Evolutionary conservation across 164 flowering plant species (phyloP).

Genomic region (Euptelea pleiosperma): DNA sequence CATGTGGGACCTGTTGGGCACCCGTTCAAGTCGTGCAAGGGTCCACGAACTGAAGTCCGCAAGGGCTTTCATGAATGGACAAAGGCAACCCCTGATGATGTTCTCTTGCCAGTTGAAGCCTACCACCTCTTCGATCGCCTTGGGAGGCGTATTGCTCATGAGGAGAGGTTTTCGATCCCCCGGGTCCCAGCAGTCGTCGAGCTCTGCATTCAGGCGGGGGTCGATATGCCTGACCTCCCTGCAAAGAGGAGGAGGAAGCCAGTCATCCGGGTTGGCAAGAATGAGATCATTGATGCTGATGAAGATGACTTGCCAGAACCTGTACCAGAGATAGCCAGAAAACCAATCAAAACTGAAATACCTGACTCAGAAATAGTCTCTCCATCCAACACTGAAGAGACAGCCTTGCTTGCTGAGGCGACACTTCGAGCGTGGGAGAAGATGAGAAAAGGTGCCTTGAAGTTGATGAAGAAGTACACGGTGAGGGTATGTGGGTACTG

Average conservation of each 20-base stretch:
- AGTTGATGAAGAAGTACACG: slow-evolving; percentile 69
- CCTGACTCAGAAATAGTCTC: slow-evolving; percentile 49
- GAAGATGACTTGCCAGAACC: slow-evolving; percentile 86
- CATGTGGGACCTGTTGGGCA: slow-evolving; percentile 90
- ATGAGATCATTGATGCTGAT: slow-evolving; percentile 87
- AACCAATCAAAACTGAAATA: slow-evolving; percentile 47
- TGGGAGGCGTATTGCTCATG: slow-evolving; percentile 77
- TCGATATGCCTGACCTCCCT: slow-evolving; percentile 77
- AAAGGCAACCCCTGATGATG: slow-evolving; percentile 62
- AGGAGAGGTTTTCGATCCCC: slow-evolving; percentile 74
- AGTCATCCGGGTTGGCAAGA: slow-evolving; percentile 65
- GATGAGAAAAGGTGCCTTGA: slow-evolving; percentile 77
- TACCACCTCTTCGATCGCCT: slow-evolving; percentile 87
- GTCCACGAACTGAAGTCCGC: slow-evolving; percentile 46
- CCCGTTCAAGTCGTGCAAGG: slow-evolving; percentile 89
- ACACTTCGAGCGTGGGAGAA: slow-evolving; percentile 77
- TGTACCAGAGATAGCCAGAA: slow-evolving; percentile 30
- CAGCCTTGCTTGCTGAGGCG: slow-evolving; percentile 56
- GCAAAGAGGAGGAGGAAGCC: slow-evolving; percentile 91
- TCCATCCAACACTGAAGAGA: slow-evolving; percentile 56
- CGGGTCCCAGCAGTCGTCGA: slow-evolving; percentile 86
- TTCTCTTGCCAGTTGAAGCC: slow-evolving; percentile 68
- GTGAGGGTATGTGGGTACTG: slow-evolving; percentile 97
- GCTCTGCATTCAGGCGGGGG: slow-evolving; percentile 97
- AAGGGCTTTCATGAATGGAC: slow-evolving; percentile 81